Conservation (phyloP, 768 basidiomycete species). For the Hygrocybe coccinea region DNA sequence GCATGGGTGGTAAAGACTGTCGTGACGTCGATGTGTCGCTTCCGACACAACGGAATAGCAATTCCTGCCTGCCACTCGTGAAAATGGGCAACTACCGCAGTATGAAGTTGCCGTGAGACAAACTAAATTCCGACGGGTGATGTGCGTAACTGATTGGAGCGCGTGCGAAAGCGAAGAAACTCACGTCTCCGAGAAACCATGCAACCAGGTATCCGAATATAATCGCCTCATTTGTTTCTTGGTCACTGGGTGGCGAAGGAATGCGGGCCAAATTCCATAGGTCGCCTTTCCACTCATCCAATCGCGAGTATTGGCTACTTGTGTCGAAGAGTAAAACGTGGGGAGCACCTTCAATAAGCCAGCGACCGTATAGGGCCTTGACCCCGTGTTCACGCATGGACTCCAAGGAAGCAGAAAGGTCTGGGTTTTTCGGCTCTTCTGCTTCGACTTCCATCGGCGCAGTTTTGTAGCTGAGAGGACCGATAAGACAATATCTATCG, state of each 20-base stretch:
- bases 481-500: slow-evolving; percentile 92
- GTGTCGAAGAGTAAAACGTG: slow-evolving; percentile 95
- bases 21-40: slow-evolving; percentile 95
- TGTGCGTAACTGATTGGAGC: background rate
- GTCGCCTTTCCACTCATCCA: slow-evolving; percentile 99
- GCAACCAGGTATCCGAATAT: slow-evolving; percentile 96
- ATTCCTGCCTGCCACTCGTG: slow-evolving; percentile 99
- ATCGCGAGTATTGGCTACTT: slow-evolving; percentile 73
- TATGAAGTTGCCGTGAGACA: slow-evolving; percentile 70
- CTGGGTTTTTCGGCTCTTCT: slow-evolving; percentile 79
- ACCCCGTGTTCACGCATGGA: slow-evolving; percentile 86
- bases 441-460: slow-evolving; percentile 99
- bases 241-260: slow-evolving; percentile 92
- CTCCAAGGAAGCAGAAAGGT: slow-evolving; percentile 70
- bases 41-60: slow-evolving; percentile 90
- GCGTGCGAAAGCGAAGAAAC: slow-evolving; percentile 21
- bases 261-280: slow-evolving; percentile 98
- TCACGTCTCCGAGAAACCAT: slow-evolving; percentile 98
- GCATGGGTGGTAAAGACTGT: slow-evolving; percentile 99
- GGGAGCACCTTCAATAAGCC: slow-evolving; percentile 97
- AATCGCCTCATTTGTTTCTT: slow-evolving; percentile 98
- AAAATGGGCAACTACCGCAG: slow-evolving; percentile 94
- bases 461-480: slow-evolving; percentile 96
- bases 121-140: slow-evolving; percentile 46
- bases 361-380: slow-evolving; percentile 91